These are phyloP conservation scores for Erythrobasidium hasegawianum DNA, from an alignment of 1,284 basidiomycete genomes.

Conservation along the genomic window DNA sequence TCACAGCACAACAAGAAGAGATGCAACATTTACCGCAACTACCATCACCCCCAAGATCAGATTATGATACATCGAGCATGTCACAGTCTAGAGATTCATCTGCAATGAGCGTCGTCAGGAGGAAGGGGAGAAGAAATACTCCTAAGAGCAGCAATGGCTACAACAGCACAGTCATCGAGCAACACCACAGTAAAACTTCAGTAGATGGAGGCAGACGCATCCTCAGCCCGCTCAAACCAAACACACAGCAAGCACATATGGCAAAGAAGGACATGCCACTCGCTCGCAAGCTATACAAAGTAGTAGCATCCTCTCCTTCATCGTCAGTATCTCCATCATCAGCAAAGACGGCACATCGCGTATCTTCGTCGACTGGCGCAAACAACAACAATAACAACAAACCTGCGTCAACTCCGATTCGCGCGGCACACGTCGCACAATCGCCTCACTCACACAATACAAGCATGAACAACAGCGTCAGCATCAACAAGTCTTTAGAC, in stretches of 20 bases:
- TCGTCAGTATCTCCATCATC: neutral
- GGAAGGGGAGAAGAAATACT: neutral
- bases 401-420: neutral
- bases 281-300: neutral
- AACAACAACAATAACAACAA: neutral
- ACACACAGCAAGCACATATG: neutral
- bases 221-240: constrained; percentile 1
- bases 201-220: neutral
- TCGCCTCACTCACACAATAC: neutral
- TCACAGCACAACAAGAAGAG: neutral
- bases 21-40: neutral
- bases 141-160: neutral
- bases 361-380: neutral
- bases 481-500: neutral
- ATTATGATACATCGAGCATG: neutral
- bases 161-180: neutral
- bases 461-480: neutral
- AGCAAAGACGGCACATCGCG: neutral
- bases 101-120: neutral
- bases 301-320: neutral
- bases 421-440: neutral
- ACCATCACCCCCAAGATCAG: neutral
- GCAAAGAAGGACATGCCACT: neutral
- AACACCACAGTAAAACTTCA: neutral
- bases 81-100: neutral